Conservation (phyloP, 768 basidiomycete genomes). For the Mycena latifolia region DNA sequence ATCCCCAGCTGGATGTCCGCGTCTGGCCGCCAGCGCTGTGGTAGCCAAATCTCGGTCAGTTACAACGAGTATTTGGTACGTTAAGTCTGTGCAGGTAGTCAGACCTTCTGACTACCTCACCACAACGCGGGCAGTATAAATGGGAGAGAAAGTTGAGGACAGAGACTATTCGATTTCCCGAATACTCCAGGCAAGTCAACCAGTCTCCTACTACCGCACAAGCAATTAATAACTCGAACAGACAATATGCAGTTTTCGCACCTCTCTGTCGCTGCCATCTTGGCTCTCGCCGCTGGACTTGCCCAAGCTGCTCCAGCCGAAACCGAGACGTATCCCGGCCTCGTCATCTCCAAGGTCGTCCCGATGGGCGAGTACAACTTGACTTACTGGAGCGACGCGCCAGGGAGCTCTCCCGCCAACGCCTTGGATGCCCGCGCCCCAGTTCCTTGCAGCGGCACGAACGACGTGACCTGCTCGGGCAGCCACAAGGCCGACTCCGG, state of each 20-base stretch:
- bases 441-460: not conserved
- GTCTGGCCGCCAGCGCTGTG: no score
- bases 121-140: not conserved
- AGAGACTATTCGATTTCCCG: not conserved
- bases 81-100: no score
- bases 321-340: not conserved
- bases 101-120: no score
- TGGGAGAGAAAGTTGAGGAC: not conserved
- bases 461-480: constrained; percentile 11
- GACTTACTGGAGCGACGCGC: constrained; percentile 9
- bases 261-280: not conserved
- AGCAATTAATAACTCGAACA: not conserved
- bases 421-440: not conserved
- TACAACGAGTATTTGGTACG: no score
- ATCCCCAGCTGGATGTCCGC: no score
- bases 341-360: constrained; percentile 6
- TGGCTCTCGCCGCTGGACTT: not conserved
- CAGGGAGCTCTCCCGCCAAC: not conserved
- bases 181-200: not conserved
- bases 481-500: not conserved
- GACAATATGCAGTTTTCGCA: not conserved
- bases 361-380: constrained; percentile 14
- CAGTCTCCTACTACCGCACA: not conserved
- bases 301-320: not conserved
- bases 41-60: no score